A percentile compares a stretch with the other conserved stretches of the same genome.
Conservation (phyloP, 1,284 basidiomycete genomes). For the Neonothopanus nambi region DNA sequence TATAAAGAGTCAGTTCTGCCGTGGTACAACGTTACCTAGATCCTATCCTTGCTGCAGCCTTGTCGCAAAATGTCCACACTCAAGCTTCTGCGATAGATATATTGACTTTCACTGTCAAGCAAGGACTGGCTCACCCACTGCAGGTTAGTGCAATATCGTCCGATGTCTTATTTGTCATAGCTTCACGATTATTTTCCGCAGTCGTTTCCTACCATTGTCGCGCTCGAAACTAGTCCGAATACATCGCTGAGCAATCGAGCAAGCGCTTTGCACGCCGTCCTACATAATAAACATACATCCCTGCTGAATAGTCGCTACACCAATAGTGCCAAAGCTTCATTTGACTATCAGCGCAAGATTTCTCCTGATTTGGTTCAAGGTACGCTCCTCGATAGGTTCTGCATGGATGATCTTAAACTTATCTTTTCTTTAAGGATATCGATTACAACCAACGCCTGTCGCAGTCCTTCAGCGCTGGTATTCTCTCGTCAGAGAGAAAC, state of each 20-base stretch:
- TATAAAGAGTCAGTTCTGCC: constrained; percentile 90
- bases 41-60: constrained; percentile 79
- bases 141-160: constrained; percentile 49
- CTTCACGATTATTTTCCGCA: constrained; percentile 32
- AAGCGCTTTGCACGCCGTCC: constrained; percentile 74
- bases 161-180: background rate
- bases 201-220: constrained; percentile 91
- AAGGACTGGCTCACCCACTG: constrained; percentile 94
- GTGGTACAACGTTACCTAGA: constrained; percentile 90
- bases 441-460: constrained; percentile 55
- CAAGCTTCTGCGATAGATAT: constrained; percentile 91
- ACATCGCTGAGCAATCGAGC: constrained; percentile 70
- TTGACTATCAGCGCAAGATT: constrained; percentile 78
- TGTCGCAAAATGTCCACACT: constrained; percentile 69
- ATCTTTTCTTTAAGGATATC: constrained; percentile 53
- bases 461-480: constrained; percentile 92
- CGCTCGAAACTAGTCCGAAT: constrained; percentile 84
- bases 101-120: constrained; percentile 88
- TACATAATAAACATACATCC: constrained; percentile 89
- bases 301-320: constrained; percentile 86
- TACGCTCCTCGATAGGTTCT: constrained; percentile 20
- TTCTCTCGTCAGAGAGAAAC: constrained; percentile 85
- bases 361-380: constrained; percentile 49
- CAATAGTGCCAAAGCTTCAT: constrained; percentile 78
- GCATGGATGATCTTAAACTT: background rate